Percentiles rank a stretch among this genome's conserved stretches.
These are phyloP conservation scores for Candida silvicultrix DNA, from an alignment of 805 yeast species.

Conservation along the genomic window DNA sequence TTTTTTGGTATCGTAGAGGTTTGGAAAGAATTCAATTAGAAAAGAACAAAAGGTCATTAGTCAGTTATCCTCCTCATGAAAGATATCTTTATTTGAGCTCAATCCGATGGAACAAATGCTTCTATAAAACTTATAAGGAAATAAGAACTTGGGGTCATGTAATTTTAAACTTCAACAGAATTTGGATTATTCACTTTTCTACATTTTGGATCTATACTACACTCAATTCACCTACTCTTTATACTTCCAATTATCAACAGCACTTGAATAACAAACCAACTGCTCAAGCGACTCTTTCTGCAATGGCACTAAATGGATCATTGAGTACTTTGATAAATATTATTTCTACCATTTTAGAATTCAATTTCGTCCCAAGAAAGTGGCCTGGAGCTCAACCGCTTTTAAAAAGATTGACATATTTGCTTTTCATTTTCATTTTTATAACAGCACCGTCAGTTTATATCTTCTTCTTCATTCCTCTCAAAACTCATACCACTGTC, in stretches of 20 bases:
- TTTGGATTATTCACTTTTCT: constrained; percentile 72
- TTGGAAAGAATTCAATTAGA: constrained; percentile 47
- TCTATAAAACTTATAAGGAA: constrained; percentile 72
- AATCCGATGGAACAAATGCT: constrained; percentile 61
- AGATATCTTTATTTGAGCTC: constrained; percentile 49
- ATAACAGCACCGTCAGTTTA: constrained; percentile 48
- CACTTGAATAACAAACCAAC: constrained; percentile 55
- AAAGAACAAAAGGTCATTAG: constrained; percentile 27
- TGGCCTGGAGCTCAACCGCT: constrained; percentile 71
- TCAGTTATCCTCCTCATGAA: constrained; percentile 39
- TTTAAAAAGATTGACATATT: constrained; percentile 36
- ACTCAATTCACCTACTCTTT: constrained; percentile 61
- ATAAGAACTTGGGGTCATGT: constrained; percentile 73
- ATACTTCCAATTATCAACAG: constrained; percentile 51
- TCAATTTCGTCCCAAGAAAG: constrained; percentile 57
- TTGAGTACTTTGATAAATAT: constrained; percentile 53
- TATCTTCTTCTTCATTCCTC: constrained; percentile 35
- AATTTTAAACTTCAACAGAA: constrained; percentile 65
- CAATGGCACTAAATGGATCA: constrained; percentile 63
- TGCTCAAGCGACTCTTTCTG: constrained; percentile 44
- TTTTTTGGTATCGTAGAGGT: constrained; percentile 78
- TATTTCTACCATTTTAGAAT: constrained; percentile 50
- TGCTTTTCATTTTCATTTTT: constrained; percentile 35
- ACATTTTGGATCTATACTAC: constrained; percentile 74
- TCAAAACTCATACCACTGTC: constrained; percentile 24